Evolutionary conservation across 2,329 filamentous ascomycete genomes (phyloP).

Genomic region (Sclerotinia glacialis): DNA sequence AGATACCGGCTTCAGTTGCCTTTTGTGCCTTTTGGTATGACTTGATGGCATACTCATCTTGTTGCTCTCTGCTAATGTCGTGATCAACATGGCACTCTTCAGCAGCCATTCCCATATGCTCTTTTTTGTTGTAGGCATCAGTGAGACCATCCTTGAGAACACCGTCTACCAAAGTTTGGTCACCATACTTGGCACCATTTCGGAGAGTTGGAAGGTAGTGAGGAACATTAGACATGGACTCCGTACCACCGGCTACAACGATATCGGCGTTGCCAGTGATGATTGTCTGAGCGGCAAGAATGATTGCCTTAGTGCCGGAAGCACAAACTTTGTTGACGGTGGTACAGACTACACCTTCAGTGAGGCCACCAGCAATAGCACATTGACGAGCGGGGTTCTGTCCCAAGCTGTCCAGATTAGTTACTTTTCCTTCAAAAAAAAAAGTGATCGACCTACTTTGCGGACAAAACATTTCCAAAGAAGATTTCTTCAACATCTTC

Average conservation of each 20-base stretch:
- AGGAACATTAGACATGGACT: conserved; percentile 98
- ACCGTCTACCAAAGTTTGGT: conserved; percentile 84
- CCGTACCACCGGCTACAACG: conserved; percentile 88
- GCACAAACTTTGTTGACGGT: conserved; percentile 99
- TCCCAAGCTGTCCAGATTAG: conserved; percentile 63
- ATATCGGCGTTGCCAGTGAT: conserved; percentile 92
- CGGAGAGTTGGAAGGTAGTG: conserved; percentile 91
- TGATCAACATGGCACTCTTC: conserved; percentile 91
- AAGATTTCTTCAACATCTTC: conserved; percentile 94
- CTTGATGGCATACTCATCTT: conserved; percentile 94
- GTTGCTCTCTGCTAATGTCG: conserved; percentile 74
- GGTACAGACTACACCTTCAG: conserved; percentile 76
- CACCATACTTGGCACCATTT: conserved; percentile 87
- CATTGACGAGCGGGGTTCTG: conserved; percentile 96
- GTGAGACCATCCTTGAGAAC: conserved; percentile 92
- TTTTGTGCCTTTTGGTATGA: conserved; percentile 92
- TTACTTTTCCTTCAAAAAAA: not conserved
- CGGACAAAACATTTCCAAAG: conserved; percentile 96
- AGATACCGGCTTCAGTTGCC: conserved; percentile 76
- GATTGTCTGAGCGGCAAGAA: conserved; percentile 94
- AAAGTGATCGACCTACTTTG: conserved; percentile 62
- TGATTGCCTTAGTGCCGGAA: conserved; percentile 89
- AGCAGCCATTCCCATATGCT: conserved; percentile 92
- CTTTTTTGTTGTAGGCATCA: conserved; percentile 85
- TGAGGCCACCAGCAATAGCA: conserved; percentile 82